Base-by-base conservation (phyloP, 208 protist species). In the Strigomonas galati region DNA sequence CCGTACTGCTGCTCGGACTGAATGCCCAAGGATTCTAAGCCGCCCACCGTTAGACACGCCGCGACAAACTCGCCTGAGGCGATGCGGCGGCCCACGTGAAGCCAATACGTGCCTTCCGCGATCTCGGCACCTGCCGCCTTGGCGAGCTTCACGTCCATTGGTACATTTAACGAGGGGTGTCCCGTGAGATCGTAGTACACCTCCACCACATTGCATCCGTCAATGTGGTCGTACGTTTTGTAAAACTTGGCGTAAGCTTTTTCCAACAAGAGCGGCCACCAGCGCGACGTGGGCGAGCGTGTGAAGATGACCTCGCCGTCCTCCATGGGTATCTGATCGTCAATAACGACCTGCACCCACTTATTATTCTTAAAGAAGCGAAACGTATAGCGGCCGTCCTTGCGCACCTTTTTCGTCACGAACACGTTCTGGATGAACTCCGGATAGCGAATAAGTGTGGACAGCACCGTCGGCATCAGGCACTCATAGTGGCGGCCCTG, bases 231-330 rank as follows among this genome's bases (percentile, higher is more conserved):
- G 76, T 93, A 96, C 24, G 58, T 64, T 43, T 62, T 76, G 78
- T 90, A 88, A 74, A 96, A 91, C 72, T 96, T 96, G 48, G 90
- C 90, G 72, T 96, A 96, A 43, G 90, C 90, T 80, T 96, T 96
- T 76, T 96, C 87, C 62, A 96, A 76, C 69, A 96, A 69, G 44
- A 93, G 72, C 37, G 90, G 87, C 77, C 85, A 96, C 82, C 82
- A 90, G 56, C 85, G 85, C 64, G 75, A 72, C 7, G 76, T 85
- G 23, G 85, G 87, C 9, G 82, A 89, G 0, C 65, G 87, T 63
- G 70, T 75, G 65, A 89, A 88, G n/a, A 85, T 61, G 23, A 81
- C 79, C 1, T 76, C 72, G 37, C 72, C 75, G 30, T 78, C 73
- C 52, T 88, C 76, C 21, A 87, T 27, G 0, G 87, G 67, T 21